phyloP scores from a whole-genome alignment of 1,139 yeast species.

The Geotrichum reessii region DNA sequence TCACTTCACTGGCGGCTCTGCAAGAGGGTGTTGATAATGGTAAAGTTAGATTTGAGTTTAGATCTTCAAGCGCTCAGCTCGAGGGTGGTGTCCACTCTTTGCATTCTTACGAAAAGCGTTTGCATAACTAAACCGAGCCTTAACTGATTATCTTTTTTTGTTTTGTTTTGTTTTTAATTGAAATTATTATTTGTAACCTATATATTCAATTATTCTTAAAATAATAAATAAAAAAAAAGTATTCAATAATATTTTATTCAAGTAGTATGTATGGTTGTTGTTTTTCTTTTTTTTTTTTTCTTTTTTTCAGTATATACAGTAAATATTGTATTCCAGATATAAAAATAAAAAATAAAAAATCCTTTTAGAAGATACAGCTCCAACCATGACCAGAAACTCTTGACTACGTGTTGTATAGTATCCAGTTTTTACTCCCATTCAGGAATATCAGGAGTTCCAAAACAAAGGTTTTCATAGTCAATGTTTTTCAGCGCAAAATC shows the following conservation, averaged over 20 bases:
- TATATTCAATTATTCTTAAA: no score
- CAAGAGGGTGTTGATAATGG: constrained; percentile 62
- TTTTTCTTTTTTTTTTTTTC: no score
- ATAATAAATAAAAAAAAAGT: no score
- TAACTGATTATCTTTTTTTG: not conserved
- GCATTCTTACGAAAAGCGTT: constrained; percentile 94
- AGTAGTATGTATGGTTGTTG: no score
- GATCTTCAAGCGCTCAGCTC: constrained; percentile 97
- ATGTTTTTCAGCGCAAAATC: constrained; percentile 31
- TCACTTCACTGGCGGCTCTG: constrained; percentile 56
- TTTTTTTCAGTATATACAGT: no score
- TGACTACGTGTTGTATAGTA: no score
- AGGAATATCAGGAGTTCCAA: constrained; percentile 21
- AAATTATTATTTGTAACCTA: not conserved
- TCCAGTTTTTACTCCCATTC: not conserved
- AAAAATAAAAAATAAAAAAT: no score
- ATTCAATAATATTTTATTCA: no score
- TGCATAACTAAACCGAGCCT: constrained; percentile 57
- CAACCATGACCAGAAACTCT: no score
- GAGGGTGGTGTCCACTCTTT: constrained; percentile 98
- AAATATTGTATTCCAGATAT: no score
- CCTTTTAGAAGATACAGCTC: no score
- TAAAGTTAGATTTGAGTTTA: constrained; percentile 84
- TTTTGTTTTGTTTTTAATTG: not conserved
- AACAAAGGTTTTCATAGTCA: constrained; percentile 37